Percentiles rank a stretch among this genome's conserved stretches.
Evolutionary conservation across 257 asterid species (phyloP).

Genomic region (Nicotiana undulata): DNA sequence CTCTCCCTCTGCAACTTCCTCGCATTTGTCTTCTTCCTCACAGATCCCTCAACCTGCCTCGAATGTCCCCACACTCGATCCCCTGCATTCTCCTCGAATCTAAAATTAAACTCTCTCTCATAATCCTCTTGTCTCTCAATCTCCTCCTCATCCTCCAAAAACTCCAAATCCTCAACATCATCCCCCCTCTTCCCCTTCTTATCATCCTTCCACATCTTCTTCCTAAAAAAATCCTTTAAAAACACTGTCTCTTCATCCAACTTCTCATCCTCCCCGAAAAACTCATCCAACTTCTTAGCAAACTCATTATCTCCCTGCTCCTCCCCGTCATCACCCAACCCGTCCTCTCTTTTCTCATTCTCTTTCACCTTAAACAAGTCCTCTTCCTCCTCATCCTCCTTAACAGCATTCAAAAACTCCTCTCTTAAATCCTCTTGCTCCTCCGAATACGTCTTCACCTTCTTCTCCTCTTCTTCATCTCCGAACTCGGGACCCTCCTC

Average conservation of each 20-base stretch:
- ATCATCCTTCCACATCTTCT: conserved; percentile 57
- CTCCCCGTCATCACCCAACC: conserved; percentile 4
- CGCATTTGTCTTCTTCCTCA: conserved; percentile 60
- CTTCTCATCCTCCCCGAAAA: conserved; percentile 61
- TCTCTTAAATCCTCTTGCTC: conserved; percentile 65
- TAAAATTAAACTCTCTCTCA: conserved; percentile 62
- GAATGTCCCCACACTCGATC: conserved; percentile 75
- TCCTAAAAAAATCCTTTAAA: conserved; percentile 53
- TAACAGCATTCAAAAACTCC: conserved; percentile 36
- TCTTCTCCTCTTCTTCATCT: conserved; percentile 24
- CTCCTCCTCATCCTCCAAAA: conserved; percentile 67
- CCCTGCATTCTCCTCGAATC: conserved; percentile 76
- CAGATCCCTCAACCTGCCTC: conserved; percentile 71
- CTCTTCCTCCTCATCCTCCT: conserved; percentile 30
- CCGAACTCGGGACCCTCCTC: conserved; percentile 64
- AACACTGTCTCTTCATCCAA: conserved; percentile 45
- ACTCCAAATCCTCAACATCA: conserved; percentile 23
- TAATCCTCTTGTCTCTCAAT: conserved; percentile 75
- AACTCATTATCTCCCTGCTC: conserved; percentile 25
- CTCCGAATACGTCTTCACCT: conserved; percentile 46
- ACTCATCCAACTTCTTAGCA: conserved; percentile 45
- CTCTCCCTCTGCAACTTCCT: conserved; percentile 80
- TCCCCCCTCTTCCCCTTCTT: conserved; percentile 10
- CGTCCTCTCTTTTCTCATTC: conserved; percentile 19
- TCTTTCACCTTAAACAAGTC: conserved; percentile 51